Percentiles rank a stretch among this genome's conserved stretches.
phyloP scores from a whole-genome alignment of 2,329 filamentous ascomycete genomes.

The Fusarium temperatum region DNA sequence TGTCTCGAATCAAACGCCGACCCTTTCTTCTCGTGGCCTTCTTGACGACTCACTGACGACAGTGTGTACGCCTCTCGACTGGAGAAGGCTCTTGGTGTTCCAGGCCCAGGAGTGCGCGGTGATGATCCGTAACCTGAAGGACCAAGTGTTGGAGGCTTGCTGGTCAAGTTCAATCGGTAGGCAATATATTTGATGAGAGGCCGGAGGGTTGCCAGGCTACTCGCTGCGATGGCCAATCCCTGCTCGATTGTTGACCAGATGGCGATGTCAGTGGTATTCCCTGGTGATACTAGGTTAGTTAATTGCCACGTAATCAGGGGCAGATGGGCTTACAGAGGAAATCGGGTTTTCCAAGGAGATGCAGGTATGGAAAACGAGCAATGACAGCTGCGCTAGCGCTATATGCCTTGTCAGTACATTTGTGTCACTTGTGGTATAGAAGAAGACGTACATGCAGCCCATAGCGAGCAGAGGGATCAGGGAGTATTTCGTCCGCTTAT shows the following conservation, averaged over 20 bases:
- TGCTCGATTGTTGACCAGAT: slow-evolving; percentile 58
- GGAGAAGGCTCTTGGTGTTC: slow-evolving; percentile 19
- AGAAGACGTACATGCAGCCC: slow-evolving; percentile 55
- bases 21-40: not conserved
- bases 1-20: not conserved
- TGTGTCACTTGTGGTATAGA: too few species aligned
- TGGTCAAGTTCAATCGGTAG: slow-evolving; percentile 21
- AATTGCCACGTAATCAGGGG: fast-evolving
- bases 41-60: slow-evolving; percentile 13
- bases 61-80: slow-evolving; percentile 20
- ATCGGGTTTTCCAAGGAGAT: slow-evolving; percentile 46
- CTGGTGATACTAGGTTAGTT: slow-evolving; percentile 14
- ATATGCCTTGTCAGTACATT: not conserved
- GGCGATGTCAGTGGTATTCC: slow-evolving; percentile 51
- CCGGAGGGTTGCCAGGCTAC: slow-evolving; percentile 53
- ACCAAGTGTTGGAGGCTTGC: slow-evolving; percentile 16
- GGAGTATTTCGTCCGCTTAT: slow-evolving; percentile 56
- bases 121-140: slow-evolving; percentile 19
- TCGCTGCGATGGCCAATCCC: slow-evolving; percentile 55
- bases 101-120: slow-evolving; percentile 12
- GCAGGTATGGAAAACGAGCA: slow-evolving; percentile 49
- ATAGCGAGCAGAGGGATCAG: slow-evolving; percentile 62
- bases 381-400: slow-evolving; percentile 53
- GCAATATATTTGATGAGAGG: slow-evolving; percentile 47
- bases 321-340: slow-evolving; percentile 48